A percentile compares a stretch with the other conserved stretches of the same genome.
Conservation (phyloP, 495 filamentous ascomycete genomes). For the Jackrogersella minutella region DNA sequence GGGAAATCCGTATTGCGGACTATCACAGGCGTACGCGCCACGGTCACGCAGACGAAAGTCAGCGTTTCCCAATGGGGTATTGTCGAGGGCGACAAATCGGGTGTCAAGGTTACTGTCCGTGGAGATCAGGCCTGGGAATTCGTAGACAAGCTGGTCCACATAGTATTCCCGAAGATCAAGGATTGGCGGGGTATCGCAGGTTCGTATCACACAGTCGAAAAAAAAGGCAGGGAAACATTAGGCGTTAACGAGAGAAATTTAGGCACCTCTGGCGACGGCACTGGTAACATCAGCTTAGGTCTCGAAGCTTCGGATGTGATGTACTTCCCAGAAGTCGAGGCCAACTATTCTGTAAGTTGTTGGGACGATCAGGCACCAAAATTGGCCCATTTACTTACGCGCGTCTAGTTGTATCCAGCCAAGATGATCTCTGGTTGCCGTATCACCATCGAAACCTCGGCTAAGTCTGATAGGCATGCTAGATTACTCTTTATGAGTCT, state of each 20-base stretch:
- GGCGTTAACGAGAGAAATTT: conserved; percentile 18
- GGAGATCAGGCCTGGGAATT: conserved; percentile 90
- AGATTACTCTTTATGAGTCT: conserved; percentile 80
- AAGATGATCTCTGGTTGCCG: conserved; percentile 94
- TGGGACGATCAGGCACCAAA: conserved; percentile 14
- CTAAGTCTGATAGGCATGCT: conserved; percentile 90
- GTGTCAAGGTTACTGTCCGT: conserved; percentile 72
- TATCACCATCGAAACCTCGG: conserved; percentile 85
- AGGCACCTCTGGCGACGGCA: conserved; percentile 75
- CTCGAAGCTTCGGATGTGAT: conserved; percentile 73
- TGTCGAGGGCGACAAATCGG: conserved; percentile 63
- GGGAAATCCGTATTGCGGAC: conserved; percentile 84
- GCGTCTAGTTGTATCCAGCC: conserved; percentile 71
- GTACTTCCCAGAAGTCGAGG: conserved; percentile 90
- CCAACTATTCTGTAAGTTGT: conserved; percentile 85
- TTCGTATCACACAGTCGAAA: conserved; percentile 39
- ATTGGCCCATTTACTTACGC: conserved; percentile 42
- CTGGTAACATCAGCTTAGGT: conserved; percentile 86
- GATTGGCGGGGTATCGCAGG: conserved; percentile 88
- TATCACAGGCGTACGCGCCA: conserved; percentile 79
- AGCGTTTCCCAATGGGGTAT: conserved; percentile 71
- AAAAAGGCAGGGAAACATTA: neutral
- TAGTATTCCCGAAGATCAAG: conserved; percentile 93
- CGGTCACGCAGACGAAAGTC: conserved; percentile 70
- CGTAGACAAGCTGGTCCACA: conserved; percentile 80